phyloP scores from a whole-genome alignment of 805 yeast species.

The Wickerhamiella allomyrinae region DNA sequence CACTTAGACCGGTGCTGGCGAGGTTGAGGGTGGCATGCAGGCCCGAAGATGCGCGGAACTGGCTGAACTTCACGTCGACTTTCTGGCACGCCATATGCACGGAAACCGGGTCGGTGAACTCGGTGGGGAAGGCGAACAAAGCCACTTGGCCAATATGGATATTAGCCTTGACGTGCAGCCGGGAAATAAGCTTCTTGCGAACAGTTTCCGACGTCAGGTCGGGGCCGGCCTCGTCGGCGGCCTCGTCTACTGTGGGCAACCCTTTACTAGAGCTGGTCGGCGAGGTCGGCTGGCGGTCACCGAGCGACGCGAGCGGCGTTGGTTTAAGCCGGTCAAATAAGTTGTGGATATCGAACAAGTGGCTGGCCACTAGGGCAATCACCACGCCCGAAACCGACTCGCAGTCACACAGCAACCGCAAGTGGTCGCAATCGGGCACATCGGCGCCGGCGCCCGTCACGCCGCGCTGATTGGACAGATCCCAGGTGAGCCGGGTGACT shows the following conservation, averaged over 20 bases:
- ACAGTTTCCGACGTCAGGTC: not conserved
- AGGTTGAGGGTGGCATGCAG: slow-evolving; percentile 46
- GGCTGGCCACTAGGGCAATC: slow-evolving; percentile 79
- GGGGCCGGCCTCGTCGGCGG: not conserved
- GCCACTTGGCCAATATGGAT: slow-evolving; percentile 43
- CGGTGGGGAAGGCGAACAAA: slow-evolving; percentile 64
- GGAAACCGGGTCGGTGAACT: slow-evolving; percentile 65
- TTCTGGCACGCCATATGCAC: slow-evolving; percentile 31
- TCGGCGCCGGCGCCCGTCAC: slow-evolving; percentile 26
- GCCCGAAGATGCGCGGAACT: slow-evolving; percentile 11
- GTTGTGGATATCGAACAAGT: slow-evolving; percentile 48
- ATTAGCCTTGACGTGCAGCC: slow-evolving; percentile 39
- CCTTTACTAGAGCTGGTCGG: too few species aligned
- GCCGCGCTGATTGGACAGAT: slow-evolving; percentile 38
- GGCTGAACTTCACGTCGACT: slow-evolving; percentile 20
- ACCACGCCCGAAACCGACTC: slow-evolving; percentile 45
- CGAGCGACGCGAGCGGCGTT: not conserved
- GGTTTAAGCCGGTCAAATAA: not conserved
- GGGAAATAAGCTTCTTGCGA: slow-evolving; percentile 27
- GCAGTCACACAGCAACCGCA: slow-evolving; percentile 26
- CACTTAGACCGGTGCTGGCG: slow-evolving; percentile 44
- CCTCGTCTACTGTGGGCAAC: not conserved
- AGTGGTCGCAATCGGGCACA: slow-evolving; percentile 37
- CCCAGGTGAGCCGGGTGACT: slow-evolving; percentile 34
- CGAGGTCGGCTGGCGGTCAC: not conserved